Evolutionary conservation across 768 basidiomycete species (phyloP).

Genomic region (Gloeophyllum trabeum): DNA sequence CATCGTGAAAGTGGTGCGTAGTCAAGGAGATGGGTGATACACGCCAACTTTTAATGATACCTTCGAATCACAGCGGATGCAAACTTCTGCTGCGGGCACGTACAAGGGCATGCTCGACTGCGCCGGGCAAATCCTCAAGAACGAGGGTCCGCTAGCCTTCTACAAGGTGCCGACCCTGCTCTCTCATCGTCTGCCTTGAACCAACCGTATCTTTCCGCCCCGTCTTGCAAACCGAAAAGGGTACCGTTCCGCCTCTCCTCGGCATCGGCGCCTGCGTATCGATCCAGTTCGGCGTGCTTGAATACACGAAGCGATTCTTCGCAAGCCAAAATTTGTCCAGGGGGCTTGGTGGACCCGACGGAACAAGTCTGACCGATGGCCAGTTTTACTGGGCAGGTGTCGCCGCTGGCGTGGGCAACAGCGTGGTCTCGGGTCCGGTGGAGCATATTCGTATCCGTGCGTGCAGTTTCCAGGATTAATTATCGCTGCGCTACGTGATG

Average conservation of each 20-base stretch:
- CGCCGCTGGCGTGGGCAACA: constrained; percentile 81
- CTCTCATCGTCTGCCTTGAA: background rate
- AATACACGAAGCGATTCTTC: constrained; percentile 76
- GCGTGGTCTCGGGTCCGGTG: constrained; percentile 89
- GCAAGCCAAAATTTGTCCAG: constrained; percentile 43
- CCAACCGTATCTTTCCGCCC: background rate
- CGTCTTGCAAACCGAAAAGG: constrained; percentile 33
- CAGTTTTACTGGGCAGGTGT: constrained; percentile 77
- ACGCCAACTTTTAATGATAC: constrained; percentile 5
- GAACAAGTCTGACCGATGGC: constrained; percentile 39
- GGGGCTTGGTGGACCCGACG: constrained; percentile 57
- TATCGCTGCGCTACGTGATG: background rate
- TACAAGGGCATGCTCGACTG: constrained; percentile 84
- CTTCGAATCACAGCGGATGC: constrained; percentile 59
- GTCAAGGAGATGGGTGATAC: constrained; percentile 3
- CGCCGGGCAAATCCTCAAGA: constrained; percentile 80
- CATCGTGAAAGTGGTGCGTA: constrained; percentile 89
- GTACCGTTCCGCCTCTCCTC: constrained; percentile 80
- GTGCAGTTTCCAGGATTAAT: constrained; percentile 21
- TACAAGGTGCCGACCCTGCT: constrained; percentile 61
- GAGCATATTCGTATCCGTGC: constrained; percentile 95
- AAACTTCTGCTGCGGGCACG: constrained; percentile 85
- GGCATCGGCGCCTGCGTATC: constrained; percentile 94
- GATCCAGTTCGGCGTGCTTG: constrained; percentile 89
- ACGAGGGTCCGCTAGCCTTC: constrained; percentile 89